phyloP scores from a whole-genome alignment of 176 grass and related monocot genomes.

The Lolium perenne region DNA sequence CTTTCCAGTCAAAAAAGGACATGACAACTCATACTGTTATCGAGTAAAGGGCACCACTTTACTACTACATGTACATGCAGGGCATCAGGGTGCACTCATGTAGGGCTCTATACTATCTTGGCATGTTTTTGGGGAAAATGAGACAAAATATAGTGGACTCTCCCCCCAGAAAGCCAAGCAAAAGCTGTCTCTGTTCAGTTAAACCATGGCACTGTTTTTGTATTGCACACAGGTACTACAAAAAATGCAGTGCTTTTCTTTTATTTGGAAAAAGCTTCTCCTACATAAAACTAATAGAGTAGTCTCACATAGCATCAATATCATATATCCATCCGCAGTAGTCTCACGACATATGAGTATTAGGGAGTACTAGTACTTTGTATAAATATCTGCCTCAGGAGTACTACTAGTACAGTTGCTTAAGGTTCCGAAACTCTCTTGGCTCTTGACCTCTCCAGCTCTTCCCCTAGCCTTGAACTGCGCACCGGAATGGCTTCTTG shows the following conservation, averaged over 20 bases:
- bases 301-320: background rate
- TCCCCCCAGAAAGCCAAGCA: conserved; percentile 53
- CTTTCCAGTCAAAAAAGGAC: conserved; percentile 58
- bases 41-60: conserved; percentile 52
- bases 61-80: conserved; percentile 44
- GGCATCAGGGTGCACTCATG: conserved; percentile 39
- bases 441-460: conserved; percentile 41
- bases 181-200: conserved; percentile 48
- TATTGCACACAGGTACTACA: conserved; percentile 29
- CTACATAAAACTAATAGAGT: background rate
- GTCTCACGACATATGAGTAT: conserved; percentile 19
- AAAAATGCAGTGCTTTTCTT: background rate
- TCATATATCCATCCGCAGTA: background rate
- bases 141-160: conserved; percentile 67
- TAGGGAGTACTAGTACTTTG: conserved; percentile 20
- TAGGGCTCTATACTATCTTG: conserved; percentile 29
- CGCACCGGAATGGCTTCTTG: conserved; percentile 42
- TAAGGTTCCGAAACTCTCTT: conserved; percentile 44
- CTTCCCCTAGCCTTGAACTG: conserved; percentile 42
- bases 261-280: conserved; percentile 36
- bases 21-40: conserved; percentile 48
- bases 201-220: conserved; percentile 47
- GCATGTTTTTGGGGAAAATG: conserved; percentile 49
- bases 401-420: conserved; percentile 42
- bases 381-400: conserved; percentile 56